Evolutionary conservation across 192 early-diverging fungal species (phyloP).

Genomic region (Coemansia aciculifera): DNA sequence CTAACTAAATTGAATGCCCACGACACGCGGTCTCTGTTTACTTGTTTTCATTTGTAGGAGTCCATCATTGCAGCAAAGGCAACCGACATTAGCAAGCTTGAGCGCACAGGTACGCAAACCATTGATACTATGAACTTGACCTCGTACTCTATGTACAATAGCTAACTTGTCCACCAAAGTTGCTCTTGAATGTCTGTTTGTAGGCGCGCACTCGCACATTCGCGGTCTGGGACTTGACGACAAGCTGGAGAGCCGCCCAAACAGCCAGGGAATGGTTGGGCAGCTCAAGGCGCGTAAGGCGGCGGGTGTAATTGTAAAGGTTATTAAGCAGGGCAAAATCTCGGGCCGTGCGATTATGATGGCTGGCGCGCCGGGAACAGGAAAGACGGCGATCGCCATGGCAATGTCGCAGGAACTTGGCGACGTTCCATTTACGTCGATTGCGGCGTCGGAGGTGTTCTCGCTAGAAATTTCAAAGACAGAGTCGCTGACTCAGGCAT

Average conservation of each 20-base stretch:
- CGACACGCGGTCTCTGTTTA: neutral
- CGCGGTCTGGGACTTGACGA: conserved; percentile 95
- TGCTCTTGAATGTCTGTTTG: neutral
- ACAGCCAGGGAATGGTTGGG: conserved; percentile 97
- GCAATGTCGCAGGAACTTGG: conserved; percentile 96
- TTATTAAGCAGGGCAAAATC: conserved; percentile 98
- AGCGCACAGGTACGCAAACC: conserved; percentile 46
- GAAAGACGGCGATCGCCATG: conserved; percentile 99
- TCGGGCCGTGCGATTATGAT: conserved; percentile 96
- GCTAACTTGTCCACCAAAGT: neutral
- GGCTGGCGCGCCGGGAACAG: conserved; percentile 97
- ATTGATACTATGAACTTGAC: neutral
- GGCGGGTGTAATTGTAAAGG: conserved; percentile 92
- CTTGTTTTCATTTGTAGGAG: conserved; percentile 29
- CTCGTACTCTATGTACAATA: neutral
- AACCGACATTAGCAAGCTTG: conserved; percentile 50
- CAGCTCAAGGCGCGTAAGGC: conserved; percentile 93
- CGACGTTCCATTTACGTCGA: conserved; percentile 97
- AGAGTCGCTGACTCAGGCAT: conserved; percentile 96
- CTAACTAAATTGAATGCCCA: neutral
- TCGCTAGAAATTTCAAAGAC: conserved; percentile 99
- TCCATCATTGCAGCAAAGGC: conserved; percentile 53
- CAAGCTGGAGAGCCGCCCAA: conserved; percentile 79
- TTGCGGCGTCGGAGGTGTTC: conserved; percentile 97
- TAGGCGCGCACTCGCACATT: conserved; percentile 98